Percentiles rank a stretch among this genome's conserved stretches.
phyloP scores from a whole-genome alignment of 169 alveolate species.

The Eimeria mitis region DNA sequence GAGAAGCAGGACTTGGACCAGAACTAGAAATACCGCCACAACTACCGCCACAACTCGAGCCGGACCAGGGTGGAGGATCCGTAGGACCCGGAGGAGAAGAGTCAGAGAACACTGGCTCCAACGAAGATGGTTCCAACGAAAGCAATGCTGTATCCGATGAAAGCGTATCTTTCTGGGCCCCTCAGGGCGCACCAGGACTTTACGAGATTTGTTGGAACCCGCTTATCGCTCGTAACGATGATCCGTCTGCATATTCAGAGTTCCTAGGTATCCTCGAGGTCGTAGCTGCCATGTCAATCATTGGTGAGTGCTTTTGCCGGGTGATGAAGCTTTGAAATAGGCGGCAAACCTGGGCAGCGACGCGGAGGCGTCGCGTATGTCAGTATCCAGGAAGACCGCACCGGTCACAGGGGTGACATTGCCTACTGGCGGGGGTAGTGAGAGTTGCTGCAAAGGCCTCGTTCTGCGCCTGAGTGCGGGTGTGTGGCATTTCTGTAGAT shows the following conservation, averaged over 20 bases:
- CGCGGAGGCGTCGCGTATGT: not conserved
- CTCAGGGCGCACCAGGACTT: constrained; percentile 32
- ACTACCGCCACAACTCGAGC: not conserved
- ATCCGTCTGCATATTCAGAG: constrained; percentile 65
- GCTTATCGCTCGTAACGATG: not conserved
- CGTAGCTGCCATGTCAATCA: constrained; percentile 19
- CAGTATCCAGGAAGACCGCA: not conserved
- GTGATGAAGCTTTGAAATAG: not conserved
- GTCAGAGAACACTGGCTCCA: too few species aligned
- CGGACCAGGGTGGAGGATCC: not conserved
- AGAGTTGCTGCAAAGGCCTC: not conserved
- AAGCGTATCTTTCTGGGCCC: constrained; percentile 41
- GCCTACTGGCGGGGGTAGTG: not conserved
- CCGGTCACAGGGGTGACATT: not conserved
- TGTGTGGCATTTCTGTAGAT: not conserved
- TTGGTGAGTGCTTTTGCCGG: not conserved
- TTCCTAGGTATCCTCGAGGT: constrained; percentile 61
- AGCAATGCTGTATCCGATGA: constrained; percentile 1
- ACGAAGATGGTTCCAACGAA: not conserved
- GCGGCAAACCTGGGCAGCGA: too few species aligned
- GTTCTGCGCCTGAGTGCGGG: too few species aligned
- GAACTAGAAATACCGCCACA: not conserved
- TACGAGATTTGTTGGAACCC: constrained; percentile 80
- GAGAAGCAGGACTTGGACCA: not conserved
- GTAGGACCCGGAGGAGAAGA: not conserved